phyloP scores from a whole-genome alignment of 257 asterid species.

The Eucommia ulmoides region DNA sequence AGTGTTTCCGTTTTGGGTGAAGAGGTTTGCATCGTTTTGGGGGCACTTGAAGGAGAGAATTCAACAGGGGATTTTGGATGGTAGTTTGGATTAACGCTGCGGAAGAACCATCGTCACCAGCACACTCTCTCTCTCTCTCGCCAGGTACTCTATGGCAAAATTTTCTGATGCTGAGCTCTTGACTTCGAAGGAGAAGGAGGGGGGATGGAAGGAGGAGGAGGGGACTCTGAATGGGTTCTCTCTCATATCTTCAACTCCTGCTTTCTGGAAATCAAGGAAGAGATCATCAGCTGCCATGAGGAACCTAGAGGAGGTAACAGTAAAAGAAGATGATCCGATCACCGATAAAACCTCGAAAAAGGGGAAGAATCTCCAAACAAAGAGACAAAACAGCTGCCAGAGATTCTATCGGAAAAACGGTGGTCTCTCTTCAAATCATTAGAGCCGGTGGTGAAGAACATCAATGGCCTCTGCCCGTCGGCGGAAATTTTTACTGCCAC shows the following conservation, averaged over 20 bases:
- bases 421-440: slow-evolving; percentile 80
- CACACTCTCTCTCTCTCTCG: no score
- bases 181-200: slow-evolving; percentile 27
- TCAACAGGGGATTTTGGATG: no score
- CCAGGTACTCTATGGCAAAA: no score
- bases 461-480: slow-evolving; percentile 38
- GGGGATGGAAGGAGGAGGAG: slow-evolving; percentile 24
- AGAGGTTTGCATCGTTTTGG: no score
- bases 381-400: slow-evolving; percentile 35
- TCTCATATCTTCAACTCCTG: slow-evolving; percentile 64
- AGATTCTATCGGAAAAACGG: slow-evolving; percentile 66
- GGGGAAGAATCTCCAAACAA: slow-evolving; percentile 25
- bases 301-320: slow-evolving; percentile 21
- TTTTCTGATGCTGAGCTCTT: slow-evolving; percentile 13
- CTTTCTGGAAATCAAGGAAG: slow-evolving; percentile 77
- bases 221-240: slow-evolving; percentile 46
- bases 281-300: slow-evolving; percentile 31
- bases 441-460: slow-evolving; percentile 29
- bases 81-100: no score
- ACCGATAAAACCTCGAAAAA: slow-evolving; percentile 11
- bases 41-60: no score
- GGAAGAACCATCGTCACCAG: no score
- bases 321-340: slow-evolving; percentile 10
- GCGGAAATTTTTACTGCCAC: slow-evolving; percentile 81
- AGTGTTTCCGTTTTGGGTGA: no score